Base-by-base conservation (phyloP, 306 rosid species). In the Vigna trinervia region DNA sequence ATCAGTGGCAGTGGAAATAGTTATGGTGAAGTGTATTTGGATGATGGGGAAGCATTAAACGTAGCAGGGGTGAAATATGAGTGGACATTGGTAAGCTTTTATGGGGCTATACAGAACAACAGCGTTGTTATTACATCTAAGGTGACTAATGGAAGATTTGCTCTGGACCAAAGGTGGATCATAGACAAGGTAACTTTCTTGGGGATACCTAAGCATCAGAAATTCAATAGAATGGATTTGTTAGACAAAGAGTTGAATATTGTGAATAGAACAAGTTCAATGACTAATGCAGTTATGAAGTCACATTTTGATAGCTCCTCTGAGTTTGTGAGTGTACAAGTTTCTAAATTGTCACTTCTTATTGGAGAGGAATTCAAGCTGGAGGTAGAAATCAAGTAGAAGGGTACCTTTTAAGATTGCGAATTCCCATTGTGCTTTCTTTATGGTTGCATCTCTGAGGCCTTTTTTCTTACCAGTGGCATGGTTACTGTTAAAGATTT, bases 1-100 rank as follows among this genome's bases (percentile, higher is more conserved):
- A 7, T 84, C 22, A 82, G 86, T 56, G 52, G 69, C 48, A 74
- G 48, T 9, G 26, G 63, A 61, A 76, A 65, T 11, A 85, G 93
- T 60, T 80, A 32, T n/a, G 97, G 97, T 68, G 80, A 90, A 71
- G 89, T 90, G 38, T 90, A 88, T 85, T 67, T 94, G 87, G 98
- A 94, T 81, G 90, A 92, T 76, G 91, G 97, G 0, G 97, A 88
- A 80, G 78, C 69, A 7, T 69, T 89, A 50, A 89, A 87, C 82
- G 80, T 90, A 81, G 84, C 85, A 70, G 89, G 67, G 63, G 63
- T 4, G 76, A 90, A 86, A 36, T 91, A 80, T 28, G 78, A 75
- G 15, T 90, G 96, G 97, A 94, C 91, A 58, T 36, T 87, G 51
- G 89, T 87, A 23, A 82, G 46, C 76, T 90, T 94, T 77, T 76